Evolutionary conservation across 108 stramenopile species (phyloP), one percentile per base, ranked within the genome.

Genomic region (Cyclotella atomus): DNA sequence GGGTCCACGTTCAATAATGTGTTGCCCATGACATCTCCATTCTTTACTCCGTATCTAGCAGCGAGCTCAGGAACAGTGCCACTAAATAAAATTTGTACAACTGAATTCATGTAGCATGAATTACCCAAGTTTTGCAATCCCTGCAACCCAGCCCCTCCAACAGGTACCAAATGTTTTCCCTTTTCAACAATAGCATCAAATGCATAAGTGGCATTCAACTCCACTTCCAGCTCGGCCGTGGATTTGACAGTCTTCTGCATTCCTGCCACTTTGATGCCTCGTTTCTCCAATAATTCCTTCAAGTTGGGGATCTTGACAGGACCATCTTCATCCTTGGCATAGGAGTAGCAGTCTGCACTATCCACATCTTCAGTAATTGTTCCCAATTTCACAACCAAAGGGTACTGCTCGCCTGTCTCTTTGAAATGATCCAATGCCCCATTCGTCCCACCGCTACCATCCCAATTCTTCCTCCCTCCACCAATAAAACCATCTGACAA

Each of bases 41-140:
- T 43, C 9, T 70, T 68, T 3, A 34, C 50, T 28, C 89, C 90
- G 75, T 97, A 98, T 15, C 93, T 84, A 20, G 69, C 64, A 3
- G 79, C 74, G n/a, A 97, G 57, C 67, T 97, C 97, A 19, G 95
- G 87, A 25, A 98, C 67, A 14, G 73, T 65, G 15, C 88, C 84
- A 16, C 83, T 65, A 49, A 86, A 75, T 20, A 98, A 69, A 50
- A 93, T 59, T 86, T 99, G 99, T 14, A 93, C 77, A 33, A 94
- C 94, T 32, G 87, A 88, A 72, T 97, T 98, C 81, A 98, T 77
- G 84, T 99, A 99, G 78, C 99, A 99, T 0, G 95, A 93, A 75
- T 99, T 99, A 0, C 99, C 99, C 17, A 99, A 80, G 83, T 99
- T 99, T 76, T 93, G 89, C 21, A 99, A 83, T 25, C 99, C 99